Base-by-base conservation (phyloP, 2,329 filamentous ascomycete species). In the Karstenula rhodostoma region DNA sequence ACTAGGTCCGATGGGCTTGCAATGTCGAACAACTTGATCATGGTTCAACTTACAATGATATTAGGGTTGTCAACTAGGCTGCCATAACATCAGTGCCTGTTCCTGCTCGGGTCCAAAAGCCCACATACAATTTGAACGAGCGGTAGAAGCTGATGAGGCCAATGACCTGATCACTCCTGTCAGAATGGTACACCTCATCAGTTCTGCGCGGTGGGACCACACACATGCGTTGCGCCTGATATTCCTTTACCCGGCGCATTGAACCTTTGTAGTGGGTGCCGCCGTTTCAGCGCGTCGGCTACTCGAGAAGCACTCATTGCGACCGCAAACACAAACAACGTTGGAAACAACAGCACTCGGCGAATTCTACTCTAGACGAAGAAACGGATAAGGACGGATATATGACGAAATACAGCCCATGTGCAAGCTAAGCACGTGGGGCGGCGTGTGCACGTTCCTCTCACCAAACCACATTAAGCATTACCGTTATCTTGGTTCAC, bases 211-310 rank as follows among this genome's bases (percentile, higher is more conserved):
- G 22, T 29, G 32, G 10, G 44, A 66, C 29, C 29, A 32, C 65
- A 52, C 59, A 82, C 75, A 75, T 93, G 90, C 44, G 92, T 74
- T 10, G 86, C 61, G 23, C 89, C 84, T 2, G 90, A 92, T 58
- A 86, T 68, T 43, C 84, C 84, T 60, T 85, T 85, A 1, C 89
- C 89, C 0, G 90, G 90, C 60, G 90, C 89, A 3, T 83, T 72
- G 22, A 92, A 78, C 42, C 88, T 83, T 77, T 93, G 90, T 4
- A 91, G 82, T 46, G 85, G 86, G 78, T 92, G 89, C 48, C 71
- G 75, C 52, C 72, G 69, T 56, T 76, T 68, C 53, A 78, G 64
- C 61, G 68, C 57, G 33, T 62, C 61, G 17, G 72, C 65, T 8
- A 66, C 53, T 35, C 64, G 60, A 48, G 68, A 57, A 46, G 58